Evolutionary conservation across 768 basidiomycete species (phyloP), one percentile per base, ranked within the genome.

Genomic region (Mycena leptocephala): DNA sequence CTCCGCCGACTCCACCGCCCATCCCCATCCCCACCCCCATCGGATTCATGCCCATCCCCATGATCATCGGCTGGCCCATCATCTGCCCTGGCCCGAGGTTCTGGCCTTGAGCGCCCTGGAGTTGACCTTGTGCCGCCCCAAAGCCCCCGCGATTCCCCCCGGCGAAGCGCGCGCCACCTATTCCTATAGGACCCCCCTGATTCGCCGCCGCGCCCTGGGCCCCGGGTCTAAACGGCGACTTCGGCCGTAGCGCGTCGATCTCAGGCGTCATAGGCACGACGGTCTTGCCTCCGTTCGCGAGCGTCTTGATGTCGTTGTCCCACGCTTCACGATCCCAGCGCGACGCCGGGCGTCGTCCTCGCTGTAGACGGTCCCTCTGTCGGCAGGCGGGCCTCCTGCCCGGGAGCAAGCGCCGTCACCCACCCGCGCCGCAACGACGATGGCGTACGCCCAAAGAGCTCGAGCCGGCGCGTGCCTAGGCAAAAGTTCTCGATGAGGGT

Each of bases 401-500:
- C 92, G 4, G 93, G 92, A 2, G 89, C 90, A 56, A 95, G 88
- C 14, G 94, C 92, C n/a, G 96, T 95, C 14, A 98, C 93, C 98
- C 98, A 99, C 8, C 98, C 98, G 14, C 93, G 91, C 0, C 97
- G 92, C 8, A 96, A 86, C 0, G 92, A 93, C 30, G 93, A 90
- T 0, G 91, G 89, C 0, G 88, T 87, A 3, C 92, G 91, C 0
- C 95, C 96, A 78, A 97, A 99, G 16, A 99, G 86, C 82, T 99
- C 97, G 18, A 99, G 92, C 3, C 98, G 92, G 20, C 98, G 93
- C 0, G 95, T 90, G 6, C 97, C 98, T 63, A 98, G 93, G 82
- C 97, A 99, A 83, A 99, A 99, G 84, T 98, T 99, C 85, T 99
- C 98, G 82, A 99, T 95, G 51, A 99, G 90, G 6, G 94, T 94